Percentiles rank a stretch among this genome's conserved stretches.
phyloP scores from a whole-genome alignment of 163 green algal species.

The Volvox carteri region DNA sequence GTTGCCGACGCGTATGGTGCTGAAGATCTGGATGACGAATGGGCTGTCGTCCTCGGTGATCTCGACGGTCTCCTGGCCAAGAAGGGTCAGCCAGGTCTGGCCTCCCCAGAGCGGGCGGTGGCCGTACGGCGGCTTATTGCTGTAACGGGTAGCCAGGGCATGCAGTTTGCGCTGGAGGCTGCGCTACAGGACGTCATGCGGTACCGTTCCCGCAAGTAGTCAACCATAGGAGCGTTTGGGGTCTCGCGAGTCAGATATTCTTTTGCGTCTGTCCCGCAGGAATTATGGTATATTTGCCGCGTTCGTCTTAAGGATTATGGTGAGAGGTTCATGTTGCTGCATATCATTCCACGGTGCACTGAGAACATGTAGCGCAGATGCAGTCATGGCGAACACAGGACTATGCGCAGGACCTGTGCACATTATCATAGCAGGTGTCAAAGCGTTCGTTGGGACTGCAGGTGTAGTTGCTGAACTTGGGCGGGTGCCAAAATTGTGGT shows the following conservation, averaged over 20 bases:
- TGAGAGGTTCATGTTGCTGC: background rate
- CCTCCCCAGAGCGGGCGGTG: constrained; percentile 33
- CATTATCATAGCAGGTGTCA: too few relatives aligned
- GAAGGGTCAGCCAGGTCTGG: constrained; percentile 7
- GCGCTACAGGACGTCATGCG: constrained; percentile 38
- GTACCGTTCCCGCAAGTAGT: background rate
- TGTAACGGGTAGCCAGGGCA: constrained; percentile 39
- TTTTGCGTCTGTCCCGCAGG: background rate
- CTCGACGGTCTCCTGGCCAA: constrained; percentile 16
- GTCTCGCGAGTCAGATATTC: too few relatives aligned
- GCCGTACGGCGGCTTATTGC: constrained; percentile 24
- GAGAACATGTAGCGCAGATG: too few relatives aligned
- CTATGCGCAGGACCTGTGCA: too few relatives aligned
- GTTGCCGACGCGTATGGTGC: constrained; percentile 21
- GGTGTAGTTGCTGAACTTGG: too few relatives aligned
- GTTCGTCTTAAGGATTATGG: background rate
- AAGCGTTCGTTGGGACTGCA: too few relatives aligned
- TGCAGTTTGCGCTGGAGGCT: constrained; percentile 22
- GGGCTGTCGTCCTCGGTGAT: constrained; percentile 45
- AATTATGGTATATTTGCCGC: too few relatives aligned
- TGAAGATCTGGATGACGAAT: constrained; percentile 34
- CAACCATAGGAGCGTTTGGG: background rate
- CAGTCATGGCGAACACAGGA: too few relatives aligned
- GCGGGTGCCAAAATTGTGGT: too few relatives aligned
- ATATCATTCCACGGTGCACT: too few relatives aligned